These are phyloP conservation scores for Colletotrichum spinosum DNA, from an alignment of 2,329 filamentous ascomycete genomes.

Conservation along the genomic window DNA sequence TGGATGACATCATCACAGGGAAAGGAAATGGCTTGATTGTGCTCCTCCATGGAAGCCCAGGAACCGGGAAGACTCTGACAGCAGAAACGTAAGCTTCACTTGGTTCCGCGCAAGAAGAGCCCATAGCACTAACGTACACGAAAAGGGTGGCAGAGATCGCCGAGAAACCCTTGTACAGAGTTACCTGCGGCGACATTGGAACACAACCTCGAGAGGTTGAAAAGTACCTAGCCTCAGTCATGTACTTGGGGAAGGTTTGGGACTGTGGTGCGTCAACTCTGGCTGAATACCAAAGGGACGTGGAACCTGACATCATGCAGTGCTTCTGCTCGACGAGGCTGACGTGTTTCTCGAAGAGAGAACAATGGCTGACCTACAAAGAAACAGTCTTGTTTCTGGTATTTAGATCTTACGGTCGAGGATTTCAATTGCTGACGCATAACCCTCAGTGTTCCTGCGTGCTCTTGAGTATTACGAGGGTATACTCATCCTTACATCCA, in stretches of 20 bases:
- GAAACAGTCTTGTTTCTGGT: conserved; percentile 44
- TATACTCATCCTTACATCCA: conserved; percentile 46
- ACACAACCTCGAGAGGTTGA: conserved; percentile 40
- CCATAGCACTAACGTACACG: neutral
- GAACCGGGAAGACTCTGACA: conserved; percentile 51
- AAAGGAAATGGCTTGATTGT: conserved; percentile 51
- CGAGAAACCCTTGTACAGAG: conserved; percentile 40
- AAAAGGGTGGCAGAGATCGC: conserved; percentile 14
- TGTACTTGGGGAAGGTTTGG: conserved; percentile 47
- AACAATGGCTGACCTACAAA: conserved; percentile 71
- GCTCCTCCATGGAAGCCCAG: conserved; percentile 49
- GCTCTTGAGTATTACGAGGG: conserved; percentile 12
- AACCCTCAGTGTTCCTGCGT: conserved; percentile 47
- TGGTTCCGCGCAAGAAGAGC: neutral
- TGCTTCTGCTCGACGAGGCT: conserved; percentile 45
- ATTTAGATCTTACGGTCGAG: too few relatives aligned
- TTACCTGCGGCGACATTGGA: conserved; percentile 44
- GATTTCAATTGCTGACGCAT: neutral
- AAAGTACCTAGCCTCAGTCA: conserved; percentile 42
- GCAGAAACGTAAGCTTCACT: conserved; percentile 42
- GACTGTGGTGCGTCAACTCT: conserved; percentile 41
- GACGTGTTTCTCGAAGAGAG: conserved; percentile 45
- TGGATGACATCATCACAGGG: conserved; percentile 47
- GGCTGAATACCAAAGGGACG: neutral
- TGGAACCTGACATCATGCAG: neutral